Percentiles rank a stretch among this genome's conserved stretches.
Conservation (phyloP, 345 rosid species). For the Arabis hirsuta region DNA sequence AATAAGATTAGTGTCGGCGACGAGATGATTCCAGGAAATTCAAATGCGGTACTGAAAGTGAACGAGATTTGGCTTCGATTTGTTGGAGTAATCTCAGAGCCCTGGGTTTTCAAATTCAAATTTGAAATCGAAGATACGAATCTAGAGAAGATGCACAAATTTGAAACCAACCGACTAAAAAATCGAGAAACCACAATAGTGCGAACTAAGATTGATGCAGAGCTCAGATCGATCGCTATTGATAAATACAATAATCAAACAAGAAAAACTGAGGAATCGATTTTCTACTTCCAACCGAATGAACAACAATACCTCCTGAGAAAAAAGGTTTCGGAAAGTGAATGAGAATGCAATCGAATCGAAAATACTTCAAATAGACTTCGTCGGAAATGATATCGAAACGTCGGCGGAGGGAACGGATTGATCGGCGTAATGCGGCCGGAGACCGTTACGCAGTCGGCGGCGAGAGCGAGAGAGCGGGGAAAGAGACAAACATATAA, state of each 20-base stretch:
- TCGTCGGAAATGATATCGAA: neutral
- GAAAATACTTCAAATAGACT: conserved; percentile 13
- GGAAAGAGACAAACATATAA: conserved; percentile 38
- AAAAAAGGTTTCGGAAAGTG: conserved; percentile 8
- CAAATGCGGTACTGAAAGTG: neutral
- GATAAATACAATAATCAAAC: conserved; percentile 16
- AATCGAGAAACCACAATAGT: neutral
- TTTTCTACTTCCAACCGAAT: conserved; percentile 15
- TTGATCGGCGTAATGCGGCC: conserved; percentile 44
- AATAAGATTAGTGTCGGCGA: conserved; percentile 29
- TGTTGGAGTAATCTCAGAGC: neutral
- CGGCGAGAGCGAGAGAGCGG: conserved; percentile 51
- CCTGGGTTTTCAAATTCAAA: neutral
- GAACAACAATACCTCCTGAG: conserved; percentile 33
- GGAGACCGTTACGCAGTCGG: conserved; percentile 53
- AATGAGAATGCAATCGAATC: conserved; percentile 32
- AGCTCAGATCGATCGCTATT: conserved; percentile 27
- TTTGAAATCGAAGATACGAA: conserved; percentile 14
- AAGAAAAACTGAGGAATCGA: conserved; percentile 17
- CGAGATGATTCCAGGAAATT: conserved; percentile 7
- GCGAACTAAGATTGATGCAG: neutral
- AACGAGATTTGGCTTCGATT: neutral
- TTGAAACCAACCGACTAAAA: conserved; percentile 29
- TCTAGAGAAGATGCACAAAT: conserved; percentile 28
- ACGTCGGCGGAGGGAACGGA: conserved; percentile 18